These are phyloP conservation scores for Mortierella sp. DNA, from an alignment of 371 early-diverging fungal genomes.

Conservation along the genomic window DNA sequence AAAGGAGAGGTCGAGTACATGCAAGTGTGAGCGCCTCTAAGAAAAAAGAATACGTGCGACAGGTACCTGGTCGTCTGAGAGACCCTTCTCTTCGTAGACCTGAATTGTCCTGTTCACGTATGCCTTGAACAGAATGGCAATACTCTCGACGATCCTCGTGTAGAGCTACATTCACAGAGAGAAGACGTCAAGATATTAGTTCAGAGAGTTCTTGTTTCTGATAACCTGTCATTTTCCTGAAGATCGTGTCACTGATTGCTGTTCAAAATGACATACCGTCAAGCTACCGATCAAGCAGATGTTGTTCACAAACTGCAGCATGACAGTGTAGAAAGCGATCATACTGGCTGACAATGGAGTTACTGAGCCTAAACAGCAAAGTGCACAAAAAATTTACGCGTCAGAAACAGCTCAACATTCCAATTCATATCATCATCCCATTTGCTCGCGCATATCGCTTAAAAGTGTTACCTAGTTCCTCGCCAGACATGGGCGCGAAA, in stretches of 20 bases:
- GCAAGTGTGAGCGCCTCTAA: constrained; percentile 19
- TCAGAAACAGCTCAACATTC: background rate
- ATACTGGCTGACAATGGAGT: constrained; percentile 68
- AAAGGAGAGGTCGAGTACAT: too few species aligned
- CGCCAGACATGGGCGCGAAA: constrained; percentile 71
- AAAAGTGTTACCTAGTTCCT: constrained; percentile 62
- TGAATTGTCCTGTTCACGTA: constrained; percentile 56
- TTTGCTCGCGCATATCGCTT: background rate
- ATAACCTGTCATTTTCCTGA: background rate
- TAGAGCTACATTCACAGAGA: constrained; percentile 20
- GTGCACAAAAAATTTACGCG: background rate
- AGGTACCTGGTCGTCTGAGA: constrained; percentile 49
- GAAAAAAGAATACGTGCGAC: background rate
- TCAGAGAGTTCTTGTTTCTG: background rate
- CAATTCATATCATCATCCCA: background rate
- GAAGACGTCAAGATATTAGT: background rate
- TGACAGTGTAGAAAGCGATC: constrained; percentile 74
- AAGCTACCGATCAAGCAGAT: constrained; percentile 77
- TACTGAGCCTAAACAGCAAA: constrained; percentile 16
- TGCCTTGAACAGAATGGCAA: constrained; percentile 52
- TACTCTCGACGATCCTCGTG: constrained; percentile 49
- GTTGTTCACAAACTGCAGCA: constrained; percentile 87
- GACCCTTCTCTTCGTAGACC: constrained; percentile 52
- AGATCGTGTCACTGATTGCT: background rate
- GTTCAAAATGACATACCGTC: constrained; percentile 60